Evolutionary conservation across 768 basidiomycete genomes (phyloP).

Genomic region (Russula brevipes): DNA sequence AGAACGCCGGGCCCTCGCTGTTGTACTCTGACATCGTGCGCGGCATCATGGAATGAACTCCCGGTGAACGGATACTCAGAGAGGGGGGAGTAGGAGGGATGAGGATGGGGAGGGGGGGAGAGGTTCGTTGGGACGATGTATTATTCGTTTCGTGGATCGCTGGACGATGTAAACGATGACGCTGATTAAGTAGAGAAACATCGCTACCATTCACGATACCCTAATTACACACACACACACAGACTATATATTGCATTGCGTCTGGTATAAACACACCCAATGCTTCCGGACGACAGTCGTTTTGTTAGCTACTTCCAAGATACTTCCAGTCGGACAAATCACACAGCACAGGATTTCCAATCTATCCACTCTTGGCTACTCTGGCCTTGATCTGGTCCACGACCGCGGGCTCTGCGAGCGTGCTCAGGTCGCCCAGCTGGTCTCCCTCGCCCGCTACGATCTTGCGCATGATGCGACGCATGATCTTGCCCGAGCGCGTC

Average conservation of each 20-base stretch:
- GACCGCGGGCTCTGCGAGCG: constrained; percentile 81
- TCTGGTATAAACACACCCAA: constrained; percentile 7
- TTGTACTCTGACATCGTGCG: constrained; percentile 21
- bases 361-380: constrained; percentile 42
- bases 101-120: neutral
- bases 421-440: constrained; percentile 91
- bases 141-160: neutral
- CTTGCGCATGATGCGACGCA: constrained; percentile 95
- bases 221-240: constrained; percentile 12
- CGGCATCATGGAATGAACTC: neutral
- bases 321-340: neutral
- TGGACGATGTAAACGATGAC: constrained; percentile 19
- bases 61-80: neutral
- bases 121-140: neutral
- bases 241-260: neutral
- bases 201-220: constrained; percentile 19
- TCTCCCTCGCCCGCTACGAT: constrained; percentile 92
- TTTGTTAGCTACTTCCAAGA: neutral
- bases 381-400: constrained; percentile 83
- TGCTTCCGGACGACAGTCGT: neutral
- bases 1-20: neutral
- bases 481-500: constrained; percentile 95
- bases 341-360: too few relatives aligned
- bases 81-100: neutral
- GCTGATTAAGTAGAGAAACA: constrained; percentile 10